Conservation (phyloP, 352 stramenopile species). For the Globisporangium cylindrosporum region DNA sequence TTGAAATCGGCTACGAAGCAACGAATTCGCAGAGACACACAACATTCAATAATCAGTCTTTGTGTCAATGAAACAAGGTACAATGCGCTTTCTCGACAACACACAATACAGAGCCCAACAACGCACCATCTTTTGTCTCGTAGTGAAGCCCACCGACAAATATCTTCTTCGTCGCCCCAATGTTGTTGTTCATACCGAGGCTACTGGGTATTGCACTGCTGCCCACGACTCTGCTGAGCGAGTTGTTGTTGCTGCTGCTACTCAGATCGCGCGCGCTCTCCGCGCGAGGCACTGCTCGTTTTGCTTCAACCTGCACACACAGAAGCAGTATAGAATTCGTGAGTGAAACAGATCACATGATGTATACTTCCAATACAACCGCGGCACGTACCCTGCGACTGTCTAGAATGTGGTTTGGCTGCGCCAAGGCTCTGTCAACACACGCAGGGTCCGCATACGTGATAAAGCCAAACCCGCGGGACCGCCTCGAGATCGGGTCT, state of each 20-base stretch:
- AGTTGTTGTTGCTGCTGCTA: slow-evolving; percentile 33
- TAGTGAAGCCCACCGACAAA: slow-evolving; percentile 93
- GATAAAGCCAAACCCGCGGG: slow-evolving; percentile 92
- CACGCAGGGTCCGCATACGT: slow-evolving; percentile 87
- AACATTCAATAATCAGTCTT: neutral
- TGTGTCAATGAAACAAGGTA: neutral
- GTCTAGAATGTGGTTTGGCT: slow-evolving; percentile 90
- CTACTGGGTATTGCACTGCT: slow-evolving; percentile 52
- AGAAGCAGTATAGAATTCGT: neutral
- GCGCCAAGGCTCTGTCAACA: slow-evolving; percentile 87
- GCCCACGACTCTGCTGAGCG: slow-evolving; percentile 48
- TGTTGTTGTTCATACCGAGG: slow-evolving; percentile 33
- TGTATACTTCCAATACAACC: too few relatives aligned
- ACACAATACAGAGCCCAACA: neutral
- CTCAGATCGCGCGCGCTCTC: slow-evolving; percentile 79
- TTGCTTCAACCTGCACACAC: slow-evolving; percentile 81
- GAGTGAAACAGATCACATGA: slow-evolving; percentile 2
- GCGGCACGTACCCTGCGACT: slow-evolving; percentile 61
- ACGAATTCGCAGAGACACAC: neutral
- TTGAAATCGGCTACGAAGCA: slow-evolving; percentile 75
- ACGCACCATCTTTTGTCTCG: slow-evolving; percentile 90
- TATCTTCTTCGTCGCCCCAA: slow-evolving; percentile 89
- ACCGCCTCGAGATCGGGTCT: slow-evolving; percentile 89
- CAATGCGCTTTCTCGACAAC: neutral
- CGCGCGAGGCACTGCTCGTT: slow-evolving; percentile 86